These are phyloP conservation scores for Candolleomyces aberdarensis DNA, from an alignment of 768 basidiomycete genomes.

Conservation along the genomic window DNA sequence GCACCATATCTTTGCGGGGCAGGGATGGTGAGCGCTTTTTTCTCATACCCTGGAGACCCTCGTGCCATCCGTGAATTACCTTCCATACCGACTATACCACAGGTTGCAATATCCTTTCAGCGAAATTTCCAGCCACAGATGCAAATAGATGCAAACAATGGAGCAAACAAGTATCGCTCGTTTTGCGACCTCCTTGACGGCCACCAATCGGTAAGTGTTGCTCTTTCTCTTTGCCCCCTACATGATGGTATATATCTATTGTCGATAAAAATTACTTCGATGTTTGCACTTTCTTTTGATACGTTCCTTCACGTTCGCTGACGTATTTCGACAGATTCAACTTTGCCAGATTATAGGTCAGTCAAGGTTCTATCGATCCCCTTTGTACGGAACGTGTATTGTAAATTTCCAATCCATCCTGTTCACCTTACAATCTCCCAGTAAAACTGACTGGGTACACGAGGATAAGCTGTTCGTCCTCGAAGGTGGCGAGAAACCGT, in stretches of 20 bases:
- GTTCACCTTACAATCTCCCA: slow-evolving; percentile 1
- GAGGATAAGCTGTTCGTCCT: slow-evolving; percentile 89
- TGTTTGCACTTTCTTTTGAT: slow-evolving; percentile 53
- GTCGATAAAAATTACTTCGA: slow-evolving; percentile 50
- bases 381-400: not conserved
- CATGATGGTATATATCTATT: slow-evolving; percentile 53
- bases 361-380: not conserved
- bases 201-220: not conserved
- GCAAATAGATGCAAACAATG: too few species aligned
- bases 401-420: not conserved
- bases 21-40: too few species aligned
- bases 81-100: too few species aligned
- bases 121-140: too few species aligned
- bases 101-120: too few species aligned
- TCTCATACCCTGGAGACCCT: too few species aligned
- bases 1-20: too few species aligned
- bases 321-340: not conserved
- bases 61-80: too few species aligned
- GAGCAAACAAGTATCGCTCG: too few species aligned
- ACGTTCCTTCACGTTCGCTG: slow-evolving; percentile 17
- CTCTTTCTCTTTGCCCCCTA: not conserved
- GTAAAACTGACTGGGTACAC: slow-evolving; percentile 44
- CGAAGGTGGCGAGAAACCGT: slow-evolving; percentile 95
- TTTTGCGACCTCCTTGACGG: not conserved
- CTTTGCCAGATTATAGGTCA: not conserved